Conservation (phyloP, 352 stramenopile genomes). For the Aphanomyces cochlioides region DNA sequence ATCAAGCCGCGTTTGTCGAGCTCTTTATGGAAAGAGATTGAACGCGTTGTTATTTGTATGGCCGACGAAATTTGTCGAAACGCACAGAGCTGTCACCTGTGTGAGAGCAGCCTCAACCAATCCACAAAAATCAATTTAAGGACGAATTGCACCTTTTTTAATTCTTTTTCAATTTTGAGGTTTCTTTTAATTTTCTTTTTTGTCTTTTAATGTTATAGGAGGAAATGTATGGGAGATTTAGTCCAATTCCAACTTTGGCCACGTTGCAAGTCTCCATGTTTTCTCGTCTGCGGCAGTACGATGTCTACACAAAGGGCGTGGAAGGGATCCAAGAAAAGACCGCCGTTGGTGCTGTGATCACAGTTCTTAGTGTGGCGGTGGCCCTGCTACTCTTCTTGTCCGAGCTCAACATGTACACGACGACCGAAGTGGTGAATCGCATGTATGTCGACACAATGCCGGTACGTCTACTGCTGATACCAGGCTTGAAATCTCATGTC, state of each 20-base stretch:
- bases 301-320: slow-evolving; percentile 86
- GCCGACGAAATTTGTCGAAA: too few species aligned
- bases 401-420: slow-evolving; percentile 83
- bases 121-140: too few species aligned
- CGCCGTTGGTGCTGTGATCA: slow-evolving; percentile 76
- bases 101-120: too few species aligned
- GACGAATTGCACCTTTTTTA: too few species aligned
- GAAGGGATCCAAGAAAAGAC: slow-evolving; percentile 88
- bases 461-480: slow-evolving; percentile 36
- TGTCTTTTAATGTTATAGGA: too few species aligned
- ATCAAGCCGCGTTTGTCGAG: too few species aligned
- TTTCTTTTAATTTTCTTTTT: too few species aligned
- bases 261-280: slow-evolving; percentile 33
- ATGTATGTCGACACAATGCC: slow-evolving; percentile 84
- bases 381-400: slow-evolving; percentile 75
- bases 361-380: slow-evolving; percentile 68
- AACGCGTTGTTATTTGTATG: too few species aligned
- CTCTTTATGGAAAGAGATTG: too few species aligned
- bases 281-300: slow-evolving; percentile 74
- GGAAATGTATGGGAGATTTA: too few species aligned
- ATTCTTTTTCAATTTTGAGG: too few species aligned
- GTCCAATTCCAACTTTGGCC: not conserved
- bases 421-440: slow-evolving; percentile 73
- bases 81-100: too few species aligned
- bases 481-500: slow-evolving; percentile 28